These are phyloP conservation scores for Coriolopsis trogii DNA, from an alignment of 1,284 basidiomycete genomes.

Conservation along the genomic window DNA sequence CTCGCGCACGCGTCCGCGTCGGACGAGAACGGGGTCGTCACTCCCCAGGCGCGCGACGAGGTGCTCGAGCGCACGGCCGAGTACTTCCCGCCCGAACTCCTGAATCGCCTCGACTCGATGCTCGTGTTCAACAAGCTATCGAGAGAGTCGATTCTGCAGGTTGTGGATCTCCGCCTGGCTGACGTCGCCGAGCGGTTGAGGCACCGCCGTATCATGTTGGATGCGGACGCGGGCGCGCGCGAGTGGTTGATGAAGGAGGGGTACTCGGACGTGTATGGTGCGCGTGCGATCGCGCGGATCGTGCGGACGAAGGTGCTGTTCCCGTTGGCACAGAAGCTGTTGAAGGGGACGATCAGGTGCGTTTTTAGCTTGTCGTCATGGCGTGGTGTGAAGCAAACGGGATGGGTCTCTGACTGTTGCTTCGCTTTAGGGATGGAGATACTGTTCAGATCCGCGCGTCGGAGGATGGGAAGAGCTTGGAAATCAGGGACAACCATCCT, in stretches of 20 bases:
- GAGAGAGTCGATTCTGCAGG: slow-evolving; percentile 69
- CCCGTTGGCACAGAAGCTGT: slow-evolving; percentile 75
- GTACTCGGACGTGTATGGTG: slow-evolving; percentile 87
- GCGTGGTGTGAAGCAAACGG: not conserved
- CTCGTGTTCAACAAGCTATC: slow-evolving; percentile 91
- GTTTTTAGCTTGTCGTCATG: slow-evolving; percentile 24
- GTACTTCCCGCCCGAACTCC: slow-evolving; percentile 89
- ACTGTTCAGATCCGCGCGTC: slow-evolving; percentile 55
- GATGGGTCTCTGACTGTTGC: not conserved
- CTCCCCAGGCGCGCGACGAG: slow-evolving; percentile 59
- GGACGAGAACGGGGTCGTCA: slow-evolving; percentile 69
- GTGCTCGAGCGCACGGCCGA: slow-evolving; percentile 79
- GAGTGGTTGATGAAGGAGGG: slow-evolving; percentile 81
- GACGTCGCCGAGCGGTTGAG: slow-evolving; percentile 76
- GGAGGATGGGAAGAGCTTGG: slow-evolving; percentile 46
- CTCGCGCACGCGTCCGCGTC: slow-evolving; percentile 73
- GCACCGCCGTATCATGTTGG: slow-evolving; percentile 69
- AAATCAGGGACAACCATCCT: slow-evolving; percentile 61
- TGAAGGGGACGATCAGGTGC: slow-evolving; percentile 76
- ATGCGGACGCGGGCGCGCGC: slow-evolving; percentile 66
- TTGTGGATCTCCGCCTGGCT: slow-evolving; percentile 75
- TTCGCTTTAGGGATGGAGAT: slow-evolving; percentile 57
- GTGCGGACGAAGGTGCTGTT: slow-evolving; percentile 79
- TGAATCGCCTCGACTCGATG: slow-evolving; percentile 88
- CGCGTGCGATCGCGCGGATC: slow-evolving; percentile 82